Evolutionary conservation across 2,329 filamentous ascomycete species (phyloP), one percentile per base, ranked within the genome.

Genomic region (Leptoxyphium fumago): DNA sequence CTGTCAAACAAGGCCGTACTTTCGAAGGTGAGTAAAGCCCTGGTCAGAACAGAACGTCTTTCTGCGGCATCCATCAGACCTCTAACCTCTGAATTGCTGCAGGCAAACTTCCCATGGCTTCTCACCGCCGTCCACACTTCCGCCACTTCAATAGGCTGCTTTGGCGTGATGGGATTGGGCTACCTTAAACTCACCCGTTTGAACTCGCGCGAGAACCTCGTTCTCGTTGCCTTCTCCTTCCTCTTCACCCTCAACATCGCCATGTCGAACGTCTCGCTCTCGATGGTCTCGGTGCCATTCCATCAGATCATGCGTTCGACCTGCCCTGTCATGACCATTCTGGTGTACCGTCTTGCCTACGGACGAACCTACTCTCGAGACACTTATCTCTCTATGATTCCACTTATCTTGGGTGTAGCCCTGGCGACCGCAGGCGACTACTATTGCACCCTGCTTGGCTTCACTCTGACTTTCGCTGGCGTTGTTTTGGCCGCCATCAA

Each of bases 231-330:
- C 40, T 79, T 79, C 57, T 78, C 75, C 30, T 64, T 71, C 36
- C 67, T 79, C 7, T 79, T 77, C 60, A 78, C 75, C 13, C 66
- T 75, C 56, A 79, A 79, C 59, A 78, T 79, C 51, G 75, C 75
- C 46, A 71, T 77, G 39, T 77, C 73, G n/a, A 78, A 78, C 59
- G 66, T 77, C 18, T 78, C 75, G n/a, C 65, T 78, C 2, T 48
- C 55, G n/a, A 56, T 76, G 68, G 75, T 77, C 32, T 78, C 76
- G 0, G 73, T 80, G n/a, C 73, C 77, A 2, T 80, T 80, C 60
- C 77, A 79, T 59, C 76, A 80, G 58, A 75, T 77, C 46, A 71
- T 79, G 59, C 71, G 76, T 49, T 77, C 76, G 47, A 73, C 75
- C 15, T 74, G 70, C 47, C 76, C 77, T 26, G 68, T 78, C 52